Evolutionary conservation across 495 filamentous ascomycete species (phyloP), one percentile per base, ranked within the genome.

Genomic region (Neurospora sp.): DNA sequence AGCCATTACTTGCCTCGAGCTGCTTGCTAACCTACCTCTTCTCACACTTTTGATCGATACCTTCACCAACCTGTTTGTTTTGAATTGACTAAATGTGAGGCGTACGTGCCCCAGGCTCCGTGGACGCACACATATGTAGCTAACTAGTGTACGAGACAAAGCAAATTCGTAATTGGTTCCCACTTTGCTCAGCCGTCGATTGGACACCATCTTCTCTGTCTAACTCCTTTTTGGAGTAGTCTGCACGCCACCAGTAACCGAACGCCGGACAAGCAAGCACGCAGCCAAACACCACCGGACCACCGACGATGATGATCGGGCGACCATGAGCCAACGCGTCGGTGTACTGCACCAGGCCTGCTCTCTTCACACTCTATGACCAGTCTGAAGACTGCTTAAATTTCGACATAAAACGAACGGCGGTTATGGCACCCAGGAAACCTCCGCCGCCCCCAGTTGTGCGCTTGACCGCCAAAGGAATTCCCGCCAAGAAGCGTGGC

Each of bases 401-500:
- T 8, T 6, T 37, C 53, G 53, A 65, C 53, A 16, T 35, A 61
- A 1, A 35, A 31, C 27, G 27, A 27, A 31, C 22, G 8, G 22
- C 8, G 53, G 53, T 37, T 35, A 65, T 65, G 53, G 53, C 53
- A 18, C 53, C 53, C 27, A 65, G 27, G 53, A 65, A 65, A 65
- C 44, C 44, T 68, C 31, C 27, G 31, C 40, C 69, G 68, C 72
- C 71, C 12, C 31, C 69, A 9, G 44, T 42, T 10, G 69, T 65
- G 71, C 71, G 65, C 6, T 38, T 73, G 38, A 76, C 76, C 10
- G 27, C 31, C 27, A 77, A 75, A 69, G 75, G 74, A 4, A 7
- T 71, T 14, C 27, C 31, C 31, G 53, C 71, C 8, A 78, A 75
- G 41, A 72, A 71, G 40, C 71, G 53, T 10, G 78, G 77, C 0